Evolutionary conservation across 2,329 filamentous ascomycete genomes (phyloP), one percentile per base, ranked within the genome.

Genomic region (Curvularia spicifera): DNA sequence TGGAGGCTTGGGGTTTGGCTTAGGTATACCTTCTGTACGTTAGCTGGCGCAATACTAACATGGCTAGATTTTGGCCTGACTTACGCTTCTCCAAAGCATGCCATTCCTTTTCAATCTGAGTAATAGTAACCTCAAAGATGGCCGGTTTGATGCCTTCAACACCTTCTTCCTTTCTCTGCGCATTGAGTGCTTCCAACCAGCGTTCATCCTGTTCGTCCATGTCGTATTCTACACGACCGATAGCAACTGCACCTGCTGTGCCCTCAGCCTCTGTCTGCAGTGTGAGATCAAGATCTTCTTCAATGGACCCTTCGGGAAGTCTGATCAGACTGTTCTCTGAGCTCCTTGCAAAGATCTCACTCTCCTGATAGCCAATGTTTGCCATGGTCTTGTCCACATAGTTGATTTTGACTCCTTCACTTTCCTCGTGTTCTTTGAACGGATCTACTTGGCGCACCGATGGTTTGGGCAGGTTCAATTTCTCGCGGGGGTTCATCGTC

Each of bases 191-290:
- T 67, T 95, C 90, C 26, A 99, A 82, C 95, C 95, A 99, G 80
- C 93, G 92, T 66, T 97, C 93, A 75, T 99, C 95, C 73, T 99
- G 95, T 78, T 99, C 95, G 72, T 99, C 95, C 95, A 99, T 99
- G 76, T 99, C 95, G 75, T 99, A 99, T 75, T 99, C 95, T 20
- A 99, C 95, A 56, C 91, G 88, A 12, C 92, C 91, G 39, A 96
- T 72, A 10, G 76, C 71, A 20, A 79, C 72, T 3, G 74, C 84
- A 18, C 81, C 81, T 39, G 81, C 78, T 52, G 84, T 81, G 5
- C 79, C 73, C 45, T 91, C 88, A 8, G 83, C 84, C 48, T 91
- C 89, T 18, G 80, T 80, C 61, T 84, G 85, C 18, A 83, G 71
- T 20, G 80, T 78, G 49, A 86, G 75, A 60, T 87, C 85, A 20